Evolutionary conservation across 495 filamentous ascomycete genomes (phyloP).

Genomic region (Penicillium cosmopolitanum): DNA sequence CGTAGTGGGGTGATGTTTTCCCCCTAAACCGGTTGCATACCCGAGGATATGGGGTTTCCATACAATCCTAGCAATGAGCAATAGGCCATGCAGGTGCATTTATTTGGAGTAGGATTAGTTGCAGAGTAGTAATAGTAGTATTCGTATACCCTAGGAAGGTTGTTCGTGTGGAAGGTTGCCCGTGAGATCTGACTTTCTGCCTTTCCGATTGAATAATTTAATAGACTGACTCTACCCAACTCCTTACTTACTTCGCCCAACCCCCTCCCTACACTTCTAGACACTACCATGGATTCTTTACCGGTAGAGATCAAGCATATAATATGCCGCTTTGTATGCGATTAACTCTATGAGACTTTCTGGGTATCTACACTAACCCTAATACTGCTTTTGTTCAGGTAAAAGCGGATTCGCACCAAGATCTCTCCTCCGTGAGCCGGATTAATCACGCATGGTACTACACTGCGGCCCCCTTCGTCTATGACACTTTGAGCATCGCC

Average conservation of each 20-base stretch:
- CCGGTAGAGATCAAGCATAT: slow-evolving; percentile 3
- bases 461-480: slow-evolving; percentile 6
- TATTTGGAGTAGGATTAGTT: not conserved
- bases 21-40: not conserved
- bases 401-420: slow-evolving; percentile 1
- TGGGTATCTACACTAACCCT: not conserved
- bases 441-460: slow-evolving; percentile 3
- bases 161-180: slow-evolving; percentile 3
- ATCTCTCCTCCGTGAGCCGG: slow-evolving; percentile 4
- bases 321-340: slow-evolving; percentile 5
- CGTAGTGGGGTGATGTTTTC: not conserved
- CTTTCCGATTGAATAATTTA: not conserved
- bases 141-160: not conserved
- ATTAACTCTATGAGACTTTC: not conserved
- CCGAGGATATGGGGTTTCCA: slow-evolving; percentile 2
- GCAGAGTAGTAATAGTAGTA: no score
- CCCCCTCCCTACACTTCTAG: not conserved
- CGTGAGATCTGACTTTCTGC: not conserved
- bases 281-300: slow-evolving; percentile 3
- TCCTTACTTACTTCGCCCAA: not conserved
- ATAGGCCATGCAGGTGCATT: not conserved
- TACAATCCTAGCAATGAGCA: not conserved
- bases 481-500: slow-evolving; percentile 2
- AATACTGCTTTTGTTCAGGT: not conserved
- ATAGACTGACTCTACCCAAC: not conserved